Base-by-base conservation (phyloP, 148 eudicot genomes). In the Rhododendron henanense region DNA sequence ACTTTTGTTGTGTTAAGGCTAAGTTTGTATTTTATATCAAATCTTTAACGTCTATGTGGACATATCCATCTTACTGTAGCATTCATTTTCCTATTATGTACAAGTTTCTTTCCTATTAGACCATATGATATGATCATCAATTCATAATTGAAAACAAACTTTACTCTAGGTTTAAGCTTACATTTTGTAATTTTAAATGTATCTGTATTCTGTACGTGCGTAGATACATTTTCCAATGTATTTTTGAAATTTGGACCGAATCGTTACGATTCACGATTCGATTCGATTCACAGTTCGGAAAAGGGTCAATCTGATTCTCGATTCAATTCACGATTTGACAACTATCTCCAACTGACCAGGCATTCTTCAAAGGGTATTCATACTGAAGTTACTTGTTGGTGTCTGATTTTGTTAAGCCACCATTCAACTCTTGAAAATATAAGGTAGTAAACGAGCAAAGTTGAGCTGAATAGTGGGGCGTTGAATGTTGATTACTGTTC, bases 401-500 rank as follows among this genome's bases (percentile, higher is more conserved):
- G 25, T 44, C 81, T 78, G 81, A 7, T 78, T 78, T 21, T 45
- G 47, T 76, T n/a, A 78, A 23, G 81, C 48, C 81, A n/a, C 55
- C 55, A 47, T 78, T 47, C 37, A 50, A 79, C 82, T 79, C 33
- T 28, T 35, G 28, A 74, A 37, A 74, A 18, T 39, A 13, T 6
- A 18, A 19, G 78, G 47, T 19, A 33, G 79, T 39, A 75, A 19
- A 75, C 1, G n/a, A 35, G 47, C 25, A 19, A 8, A 75, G 47
- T 75, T 16, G n/a, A 75, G 47, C 47, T 19, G n/a, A 31, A 75
- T 39, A 18, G n/a, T 75, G 79, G 48, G 47, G 47, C 19, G 79
- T 37, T 37, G 10, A 39, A 39, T 16, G n/a, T 75, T 75, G 79
- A 75, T 75, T 75, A 75, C 18, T 19, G n/a, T 75, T 75, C 79